Percentiles rank a stretch among this genome's conserved stretches.
phyloP scores from a whole-genome alignment of 2,329 filamentous ascomycete species.

The Paecilomyces niveus region DNA sequence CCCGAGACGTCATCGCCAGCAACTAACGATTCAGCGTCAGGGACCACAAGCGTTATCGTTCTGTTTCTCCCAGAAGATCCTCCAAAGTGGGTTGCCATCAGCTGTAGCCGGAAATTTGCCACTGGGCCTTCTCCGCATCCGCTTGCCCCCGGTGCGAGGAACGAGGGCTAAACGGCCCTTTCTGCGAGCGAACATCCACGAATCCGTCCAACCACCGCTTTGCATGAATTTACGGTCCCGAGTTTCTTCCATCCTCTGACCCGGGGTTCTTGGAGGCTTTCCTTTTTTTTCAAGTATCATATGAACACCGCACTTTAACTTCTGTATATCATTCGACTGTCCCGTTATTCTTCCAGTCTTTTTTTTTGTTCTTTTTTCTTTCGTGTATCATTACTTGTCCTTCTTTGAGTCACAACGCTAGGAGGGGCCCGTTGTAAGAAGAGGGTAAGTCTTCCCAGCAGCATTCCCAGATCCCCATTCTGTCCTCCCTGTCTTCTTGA shows the following conservation, averaged over 20 bases:
- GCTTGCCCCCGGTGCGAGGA: not conserved
- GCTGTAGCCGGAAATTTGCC: not conserved
- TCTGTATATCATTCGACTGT: not conserved
- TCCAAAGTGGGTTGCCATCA: not conserved
- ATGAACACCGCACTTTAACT: not conserved
- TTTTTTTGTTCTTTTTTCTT: not conserved
- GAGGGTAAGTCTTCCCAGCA: not conserved
- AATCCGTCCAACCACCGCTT: not conserved
- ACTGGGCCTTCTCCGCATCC: not conserved
- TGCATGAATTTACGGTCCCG: not conserved
- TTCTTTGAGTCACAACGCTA: not conserved
- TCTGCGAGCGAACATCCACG: not conserved
- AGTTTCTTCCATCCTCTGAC: not conserved
- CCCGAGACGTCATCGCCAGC: conserved; percentile 1
- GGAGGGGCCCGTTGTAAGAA: not conserved
- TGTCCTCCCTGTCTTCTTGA: not conserved
- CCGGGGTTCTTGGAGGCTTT: not conserved
- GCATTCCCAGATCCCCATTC: not conserved
- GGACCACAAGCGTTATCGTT: not conserved
- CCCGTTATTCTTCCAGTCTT: not conserved
- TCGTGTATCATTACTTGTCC: not conserved
- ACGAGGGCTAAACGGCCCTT: not conserved
- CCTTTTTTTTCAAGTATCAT: not conserved
- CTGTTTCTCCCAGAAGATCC: not conserved
- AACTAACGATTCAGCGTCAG: not conserved